These are phyloP conservation scores for Pyricularia pennisetigena DNA, from an alignment of 2,329 filamentous ascomycete species.

Conservation along the genomic window DNA sequence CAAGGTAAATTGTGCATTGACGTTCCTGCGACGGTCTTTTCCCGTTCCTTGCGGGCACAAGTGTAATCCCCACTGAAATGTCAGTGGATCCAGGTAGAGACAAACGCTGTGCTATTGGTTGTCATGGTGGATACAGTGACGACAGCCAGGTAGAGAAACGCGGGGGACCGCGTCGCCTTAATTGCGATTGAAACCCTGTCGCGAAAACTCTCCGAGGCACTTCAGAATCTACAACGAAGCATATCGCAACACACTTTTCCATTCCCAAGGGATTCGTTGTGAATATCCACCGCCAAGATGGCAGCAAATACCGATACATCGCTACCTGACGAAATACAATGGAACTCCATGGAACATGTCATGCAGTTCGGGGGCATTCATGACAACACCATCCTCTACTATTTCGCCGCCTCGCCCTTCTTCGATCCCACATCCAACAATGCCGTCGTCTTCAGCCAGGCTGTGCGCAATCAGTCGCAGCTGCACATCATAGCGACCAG, in stretches of 20 bases:
- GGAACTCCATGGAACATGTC: conserved; percentile 42
- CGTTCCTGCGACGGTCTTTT: not conserved
- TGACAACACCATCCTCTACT: conserved; percentile 55
- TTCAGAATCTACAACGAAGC: not conserved
- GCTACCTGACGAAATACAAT: conserved; percentile 58
- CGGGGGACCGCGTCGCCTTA: not conserved
- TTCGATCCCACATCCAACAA: conserved; percentile 62
- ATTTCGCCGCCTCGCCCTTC: conserved; percentile 59
- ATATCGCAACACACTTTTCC: not conserved
- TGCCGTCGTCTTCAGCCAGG: conserved; percentile 51
- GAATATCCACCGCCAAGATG: conserved; percentile 20
- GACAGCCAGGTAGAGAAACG: not conserved
- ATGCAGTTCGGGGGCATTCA: conserved; percentile 43
- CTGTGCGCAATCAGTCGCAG: conserved; percentile 50
- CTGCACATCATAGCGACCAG: conserved; percentile 47
- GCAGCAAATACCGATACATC: conserved; percentile 32
- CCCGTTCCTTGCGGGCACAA: not conserved
- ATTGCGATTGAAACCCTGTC: not conserved
- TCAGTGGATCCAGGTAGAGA: not conserved
- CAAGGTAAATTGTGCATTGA: not conserved
- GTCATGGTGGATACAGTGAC: not conserved
- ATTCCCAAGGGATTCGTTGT: not conserved
- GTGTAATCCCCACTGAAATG: not conserved
- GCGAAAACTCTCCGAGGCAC: not conserved
- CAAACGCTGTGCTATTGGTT: not conserved